These are phyloP conservation scores for Aspergillus campestris DNA, from an alignment of 495 filamentous ascomycete species.

Conservation along the genomic window DNA sequence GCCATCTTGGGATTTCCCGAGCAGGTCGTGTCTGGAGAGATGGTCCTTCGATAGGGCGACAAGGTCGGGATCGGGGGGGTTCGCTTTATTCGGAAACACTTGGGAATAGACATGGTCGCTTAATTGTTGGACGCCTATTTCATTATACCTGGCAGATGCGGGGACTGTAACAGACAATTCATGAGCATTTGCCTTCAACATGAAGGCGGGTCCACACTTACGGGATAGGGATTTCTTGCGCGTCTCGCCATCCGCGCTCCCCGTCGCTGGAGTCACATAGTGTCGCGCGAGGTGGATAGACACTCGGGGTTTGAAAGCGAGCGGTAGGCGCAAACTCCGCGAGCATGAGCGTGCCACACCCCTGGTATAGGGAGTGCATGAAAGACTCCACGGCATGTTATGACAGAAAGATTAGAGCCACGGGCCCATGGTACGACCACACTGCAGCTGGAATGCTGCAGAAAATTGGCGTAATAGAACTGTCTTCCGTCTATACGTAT, in stretches of 20 bases:
- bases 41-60: slow-evolving; percentile 75
- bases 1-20: slow-evolving; percentile 77
- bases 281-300: slow-evolving; percentile 13
- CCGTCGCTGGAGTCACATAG: slow-evolving; percentile 17
- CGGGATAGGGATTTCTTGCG: slow-evolving; percentile 27
- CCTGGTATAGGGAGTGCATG: slow-evolving; percentile 28
- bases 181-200: background rate
- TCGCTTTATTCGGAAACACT: slow-evolving; percentile 58
- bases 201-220: slow-evolving; percentile 10
- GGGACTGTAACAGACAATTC: slow-evolving; percentile 38
- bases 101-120: slow-evolving; percentile 74
- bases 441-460: slow-evolving; percentile 10
- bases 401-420: background rate
- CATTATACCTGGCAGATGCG: slow-evolving; percentile 66
- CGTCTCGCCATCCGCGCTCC: slow-evolving; percentile 10
- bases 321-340: slow-evolving; percentile 18
- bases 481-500: background rate
- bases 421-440: background rate
- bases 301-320: slow-evolving; percentile 10
- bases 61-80: slow-evolving; percentile 56
- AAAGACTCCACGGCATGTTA: slow-evolving; percentile 22
- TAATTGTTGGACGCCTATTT: slow-evolving; percentile 89
- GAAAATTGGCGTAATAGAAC: background rate
- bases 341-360: slow-evolving; percentile 23
- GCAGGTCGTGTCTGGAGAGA: slow-evolving; percentile 76